A percentile compares a stretch with the other conserved stretches of the same genome.
Evolutionary conservation across 768 basidiomycete genomes (phyloP).

Genomic region (Thelephora ganbajun): DNA sequence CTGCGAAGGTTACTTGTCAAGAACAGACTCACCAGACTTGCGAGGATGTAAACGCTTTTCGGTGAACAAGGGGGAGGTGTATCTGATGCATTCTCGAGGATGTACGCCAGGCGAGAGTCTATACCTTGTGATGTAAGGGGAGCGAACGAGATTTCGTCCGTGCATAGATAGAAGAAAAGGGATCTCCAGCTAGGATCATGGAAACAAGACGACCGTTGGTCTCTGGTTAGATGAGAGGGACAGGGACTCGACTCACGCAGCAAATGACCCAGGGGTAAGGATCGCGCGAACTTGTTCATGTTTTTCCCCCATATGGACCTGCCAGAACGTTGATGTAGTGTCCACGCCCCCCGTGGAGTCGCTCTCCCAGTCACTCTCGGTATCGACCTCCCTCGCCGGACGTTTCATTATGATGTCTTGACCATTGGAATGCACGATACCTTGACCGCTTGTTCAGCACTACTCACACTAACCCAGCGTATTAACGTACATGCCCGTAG

Average conservation of each 20-base stretch:
- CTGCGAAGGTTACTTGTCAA: background rate
- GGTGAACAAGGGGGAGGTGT: slow-evolving; percentile 8
- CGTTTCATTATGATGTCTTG: too few species aligned
- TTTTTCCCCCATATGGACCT: too few species aligned
- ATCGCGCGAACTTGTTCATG: background rate
- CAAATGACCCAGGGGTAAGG: background rate
- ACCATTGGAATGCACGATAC: too few species aligned
- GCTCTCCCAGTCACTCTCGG: too few species aligned
- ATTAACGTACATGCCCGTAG: too few species aligned
- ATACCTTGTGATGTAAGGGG: slow-evolving; percentile 6
- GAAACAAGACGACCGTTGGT: background rate
- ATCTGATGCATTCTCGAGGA: background rate
- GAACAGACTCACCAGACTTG: slow-evolving; percentile 5
- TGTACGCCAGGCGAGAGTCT: background rate
- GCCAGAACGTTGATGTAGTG: too few species aligned
- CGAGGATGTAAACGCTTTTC: slow-evolving; percentile 15
- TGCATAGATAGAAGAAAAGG: slow-evolving; percentile 11
- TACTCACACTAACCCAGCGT: too few species aligned
- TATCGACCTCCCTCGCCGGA: too few species aligned
- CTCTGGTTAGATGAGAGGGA: background rate
- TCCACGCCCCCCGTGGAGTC: too few species aligned
- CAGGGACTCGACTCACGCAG: background rate
- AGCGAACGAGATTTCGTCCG: slow-evolving; percentile 6
- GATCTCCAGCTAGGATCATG: slow-evolving; percentile 4
- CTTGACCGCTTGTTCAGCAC: too few species aligned